phyloP scores from a whole-genome alignment of 345 rosid species.

The Noccaea bulbosa region DNA sequence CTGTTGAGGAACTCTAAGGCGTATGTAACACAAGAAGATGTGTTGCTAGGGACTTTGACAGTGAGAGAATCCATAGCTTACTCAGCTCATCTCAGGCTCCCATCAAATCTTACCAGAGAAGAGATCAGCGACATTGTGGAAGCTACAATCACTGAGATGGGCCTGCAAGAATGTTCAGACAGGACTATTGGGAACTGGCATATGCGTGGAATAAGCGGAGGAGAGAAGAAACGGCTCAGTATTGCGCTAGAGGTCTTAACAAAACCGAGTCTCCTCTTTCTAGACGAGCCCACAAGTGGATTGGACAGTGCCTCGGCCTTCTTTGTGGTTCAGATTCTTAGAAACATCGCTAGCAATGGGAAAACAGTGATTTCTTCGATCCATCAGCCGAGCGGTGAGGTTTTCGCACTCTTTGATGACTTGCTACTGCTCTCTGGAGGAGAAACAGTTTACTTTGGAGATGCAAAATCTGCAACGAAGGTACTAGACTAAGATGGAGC shows the following conservation, averaged over 20 bases:
- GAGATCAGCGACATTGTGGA: constrained; percentile 60
- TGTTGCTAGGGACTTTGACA: constrained; percentile 73
- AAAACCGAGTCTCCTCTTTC: constrained; percentile 64
- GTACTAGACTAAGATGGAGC: constrained; percentile 31
- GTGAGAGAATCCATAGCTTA: constrained; percentile 71
- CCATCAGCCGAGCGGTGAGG: constrained; percentile 88
- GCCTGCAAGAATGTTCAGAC: constrained; percentile 73
- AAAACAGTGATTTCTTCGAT: constrained; percentile 66
- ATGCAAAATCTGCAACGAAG: constrained; percentile 51
- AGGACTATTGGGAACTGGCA: constrained; percentile 78
- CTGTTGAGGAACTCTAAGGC: constrained; percentile 52
- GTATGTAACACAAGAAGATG: constrained; percentile 84
- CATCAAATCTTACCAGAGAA: constrained; percentile 51
- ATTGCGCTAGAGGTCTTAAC: constrained; percentile 78
- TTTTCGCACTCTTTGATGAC: constrained; percentile 70
- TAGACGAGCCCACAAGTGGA: constrained; percentile 89
- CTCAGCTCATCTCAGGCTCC: constrained; percentile 74
- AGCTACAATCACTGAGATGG: constrained; percentile 66
- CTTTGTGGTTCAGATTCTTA: constrained; percentile 62
- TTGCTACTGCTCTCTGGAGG: constrained; percentile 68
- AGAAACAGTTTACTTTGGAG: constrained; percentile 76
- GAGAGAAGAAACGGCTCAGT: constrained; percentile 80
- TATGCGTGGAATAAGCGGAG: constrained; percentile 83
- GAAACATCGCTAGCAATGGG: constrained; percentile 61
- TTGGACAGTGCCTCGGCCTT: constrained; percentile 81